These are phyloP conservation scores for Ustilago shanxiensis DNA, from an alignment of 1,284 basidiomycete species.

Conservation along the genomic window DNA sequence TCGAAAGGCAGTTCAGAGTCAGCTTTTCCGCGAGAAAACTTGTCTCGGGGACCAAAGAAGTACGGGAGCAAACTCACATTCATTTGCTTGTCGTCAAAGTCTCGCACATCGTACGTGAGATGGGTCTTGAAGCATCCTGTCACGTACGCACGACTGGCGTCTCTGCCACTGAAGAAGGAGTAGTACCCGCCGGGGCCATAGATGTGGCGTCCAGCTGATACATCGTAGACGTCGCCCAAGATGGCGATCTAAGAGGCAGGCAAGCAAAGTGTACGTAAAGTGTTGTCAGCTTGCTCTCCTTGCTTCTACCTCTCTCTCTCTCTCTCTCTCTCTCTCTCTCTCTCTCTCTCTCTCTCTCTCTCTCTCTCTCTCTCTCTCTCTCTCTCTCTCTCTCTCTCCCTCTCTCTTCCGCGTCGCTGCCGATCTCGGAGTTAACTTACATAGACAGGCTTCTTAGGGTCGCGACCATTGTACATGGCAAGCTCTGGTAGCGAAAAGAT, in stretches of 20 bases:
- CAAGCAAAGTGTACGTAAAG: neutral
- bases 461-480: constrained; percentile 80
- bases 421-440: constrained; percentile 74
- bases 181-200: constrained; percentile 76
- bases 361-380: too few relatives aligned
- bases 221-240: constrained; percentile 92
- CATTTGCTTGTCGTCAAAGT: constrained; percentile 57
- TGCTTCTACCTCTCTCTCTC: too few relatives aligned
- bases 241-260: constrained; percentile 72
- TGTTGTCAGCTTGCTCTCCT: neutral
- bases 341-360: too few relatives aligned
- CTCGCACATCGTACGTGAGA: constrained; percentile 65
- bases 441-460: constrained; percentile 81
- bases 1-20: constrained; percentile 5
- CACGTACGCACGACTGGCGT: constrained; percentile 67
- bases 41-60: neutral
- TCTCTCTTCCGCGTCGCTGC: neutral
- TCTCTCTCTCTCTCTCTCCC: too few relatives aligned
- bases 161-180: constrained; percentile 64
- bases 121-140: constrained; percentile 69
- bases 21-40: neutral
- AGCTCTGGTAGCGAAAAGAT: constrained; percentile 81
- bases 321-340: too few relatives aligned
- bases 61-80: constrained; percentile 30
- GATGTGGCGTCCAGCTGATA: constrained; percentile 79